Evolutionary conservation across 2,329 filamentous ascomycete species (phyloP).

Genomic region (Clarireedia sp.): DNA sequence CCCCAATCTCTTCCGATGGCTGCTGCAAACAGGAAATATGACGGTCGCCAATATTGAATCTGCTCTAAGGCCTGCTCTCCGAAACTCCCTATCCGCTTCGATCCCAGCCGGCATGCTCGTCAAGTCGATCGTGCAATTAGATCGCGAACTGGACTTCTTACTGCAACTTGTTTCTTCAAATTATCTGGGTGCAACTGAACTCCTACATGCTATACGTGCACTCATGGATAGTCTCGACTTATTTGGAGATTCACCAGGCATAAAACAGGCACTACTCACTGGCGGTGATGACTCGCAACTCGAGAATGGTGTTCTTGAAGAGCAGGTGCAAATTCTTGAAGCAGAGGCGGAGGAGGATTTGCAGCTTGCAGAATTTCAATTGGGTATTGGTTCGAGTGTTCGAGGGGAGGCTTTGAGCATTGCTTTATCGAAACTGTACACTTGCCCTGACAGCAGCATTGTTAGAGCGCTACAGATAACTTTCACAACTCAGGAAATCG

Average conservation of each 20-base stretch:
- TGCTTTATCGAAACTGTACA: slow-evolving; percentile 62
- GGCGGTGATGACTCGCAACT: slow-evolving; percentile 16
- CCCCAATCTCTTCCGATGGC: slow-evolving; percentile 47
- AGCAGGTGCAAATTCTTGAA: slow-evolving; percentile 43
- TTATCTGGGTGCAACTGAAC: slow-evolving; percentile 56
- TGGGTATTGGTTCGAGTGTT: slow-evolving; percentile 55
- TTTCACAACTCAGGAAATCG: slow-evolving; percentile 58
- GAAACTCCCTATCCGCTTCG: slow-evolving; percentile 29
- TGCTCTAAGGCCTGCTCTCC: slow-evolving; percentile 44
- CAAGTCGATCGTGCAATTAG: slow-evolving; percentile 53
- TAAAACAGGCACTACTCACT: slow-evolving; percentile 22
- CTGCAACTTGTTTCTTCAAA: slow-evolving; percentile 58
- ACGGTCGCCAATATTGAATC: slow-evolving; percentile 51
- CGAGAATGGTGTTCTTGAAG: slow-evolving; percentile 22
- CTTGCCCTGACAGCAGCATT: slow-evolving; percentile 52
- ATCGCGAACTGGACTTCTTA: slow-evolving; percentile 60
- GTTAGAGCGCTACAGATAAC: slow-evolving; percentile 55
- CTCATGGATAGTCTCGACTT: slow-evolving; percentile 64
- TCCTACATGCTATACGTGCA: slow-evolving; percentile 56
- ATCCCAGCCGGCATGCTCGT: slow-evolving; percentile 54
- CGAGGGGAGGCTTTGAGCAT: slow-evolving; percentile 58
- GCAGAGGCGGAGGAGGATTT: slow-evolving; percentile 58
- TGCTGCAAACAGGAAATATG: slow-evolving; percentile 52
- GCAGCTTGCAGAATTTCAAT: slow-evolving; percentile 57
- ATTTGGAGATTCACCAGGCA: slow-evolving; percentile 21